Evolutionary conservation across 441 rosid species (phyloP).

Genomic region (Erysimum cheiri): DNA sequence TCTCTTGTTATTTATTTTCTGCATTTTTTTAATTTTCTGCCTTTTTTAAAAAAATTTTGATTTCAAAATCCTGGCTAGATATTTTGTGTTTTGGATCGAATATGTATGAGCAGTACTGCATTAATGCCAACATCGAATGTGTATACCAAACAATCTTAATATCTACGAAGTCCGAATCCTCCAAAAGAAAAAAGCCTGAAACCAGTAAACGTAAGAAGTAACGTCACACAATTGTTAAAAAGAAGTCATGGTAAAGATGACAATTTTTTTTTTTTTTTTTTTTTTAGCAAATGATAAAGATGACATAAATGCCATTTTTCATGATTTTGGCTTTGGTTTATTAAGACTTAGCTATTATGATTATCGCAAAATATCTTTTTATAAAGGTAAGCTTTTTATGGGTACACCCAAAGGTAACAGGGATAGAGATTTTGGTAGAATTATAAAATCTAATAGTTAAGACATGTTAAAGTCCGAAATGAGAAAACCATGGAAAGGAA

Average conservation of each 20-base stretch:
- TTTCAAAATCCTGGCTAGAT: background rate
- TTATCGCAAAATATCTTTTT: background rate
- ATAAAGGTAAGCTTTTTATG: background rate
- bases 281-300: too few relatives aligned
- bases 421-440: background rate
- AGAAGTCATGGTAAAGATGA: background rate
- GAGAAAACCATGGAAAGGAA: background rate
- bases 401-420: constrained; percentile 20
- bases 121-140: background rate
- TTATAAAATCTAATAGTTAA: background rate
- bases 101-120: background rate
- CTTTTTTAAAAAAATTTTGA: background rate
- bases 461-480: constrained; percentile 1
- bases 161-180: background rate
- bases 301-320: background rate
- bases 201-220: background rate
- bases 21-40: background rate
- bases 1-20: background rate
- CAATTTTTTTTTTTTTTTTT: too few relatives aligned
- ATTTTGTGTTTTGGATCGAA: background rate
- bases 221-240: background rate
- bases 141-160: too few relatives aligned
- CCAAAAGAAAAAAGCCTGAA: background rate
- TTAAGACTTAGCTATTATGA: background rate
- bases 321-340: background rate